A percentile compares a stretch with the other conserved stretches of the same genome.
These are phyloP conservation scores for Remersonia thermophila DNA, from an alignment of 2,329 filamentous ascomycete genomes.

Conservation along the genomic window DNA sequence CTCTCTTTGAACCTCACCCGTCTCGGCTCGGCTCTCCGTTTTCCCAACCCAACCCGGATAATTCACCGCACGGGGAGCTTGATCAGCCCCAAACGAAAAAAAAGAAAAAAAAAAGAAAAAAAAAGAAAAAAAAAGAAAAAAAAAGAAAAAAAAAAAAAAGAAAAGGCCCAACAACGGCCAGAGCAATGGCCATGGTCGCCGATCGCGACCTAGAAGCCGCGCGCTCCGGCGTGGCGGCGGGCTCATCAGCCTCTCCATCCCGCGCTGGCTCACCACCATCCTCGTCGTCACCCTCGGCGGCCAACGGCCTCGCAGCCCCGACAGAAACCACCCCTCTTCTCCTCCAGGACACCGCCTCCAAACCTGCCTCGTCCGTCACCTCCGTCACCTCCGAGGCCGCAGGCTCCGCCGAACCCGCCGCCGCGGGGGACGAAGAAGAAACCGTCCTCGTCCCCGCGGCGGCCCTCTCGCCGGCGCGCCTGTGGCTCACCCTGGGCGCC, in stretches of 20 bases:
- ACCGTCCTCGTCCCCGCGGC: constrained; percentile 23
- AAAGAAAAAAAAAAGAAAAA: too few relatives aligned
- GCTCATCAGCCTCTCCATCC: background rate
- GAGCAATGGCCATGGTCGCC: background rate
- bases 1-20: too few relatives aligned
- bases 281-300: too few relatives aligned
- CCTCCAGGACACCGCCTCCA: constrained; percentile 1
- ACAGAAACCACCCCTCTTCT: constrained; percentile 10
- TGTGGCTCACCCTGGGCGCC: constrained; percentile 42
- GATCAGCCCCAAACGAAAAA: too few relatives aligned
- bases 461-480: constrained; percentile 34
- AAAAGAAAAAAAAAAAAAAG: too few relatives aligned
- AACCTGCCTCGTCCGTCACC: background rate
- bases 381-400: background rate
- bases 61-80: too few relatives aligned
- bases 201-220: background rate
- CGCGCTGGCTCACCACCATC: background rate
- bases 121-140: too few relatives aligned
- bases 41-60: too few relatives aligned
- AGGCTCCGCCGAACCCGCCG: background rate
- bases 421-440: constrained; percentile 20
- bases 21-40: too few relatives aligned
- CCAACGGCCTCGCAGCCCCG: too few relatives aligned
- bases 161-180: too few relatives aligned
- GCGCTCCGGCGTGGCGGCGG: background rate